Percentiles rank a stretch among this genome's conserved stretches.
These are phyloP conservation scores for Abrus precatorius DNA, from an alignment of 306 rosid species.

Conservation along the genomic window DNA sequence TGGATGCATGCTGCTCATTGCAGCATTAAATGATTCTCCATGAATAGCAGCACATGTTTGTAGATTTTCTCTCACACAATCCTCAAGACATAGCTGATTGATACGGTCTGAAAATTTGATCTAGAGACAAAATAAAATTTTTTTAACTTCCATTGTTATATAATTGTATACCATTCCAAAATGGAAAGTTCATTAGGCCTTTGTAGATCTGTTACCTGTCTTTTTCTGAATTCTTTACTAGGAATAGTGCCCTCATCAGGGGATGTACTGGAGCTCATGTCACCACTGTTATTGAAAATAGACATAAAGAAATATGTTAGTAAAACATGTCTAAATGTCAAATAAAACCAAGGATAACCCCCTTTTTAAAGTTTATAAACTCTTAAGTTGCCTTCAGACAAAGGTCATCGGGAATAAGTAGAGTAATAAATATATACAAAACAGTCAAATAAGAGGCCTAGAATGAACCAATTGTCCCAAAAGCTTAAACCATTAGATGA, in stretches of 20 bases:
- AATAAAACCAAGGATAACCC: constrained; percentile 27
- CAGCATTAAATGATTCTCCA: constrained; percentile 90
- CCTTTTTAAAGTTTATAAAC: constrained; percentile 14
- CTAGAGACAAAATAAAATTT: constrained; percentile 57
- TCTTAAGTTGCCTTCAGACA: constrained; percentile 19
- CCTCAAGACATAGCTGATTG: constrained; percentile 84
- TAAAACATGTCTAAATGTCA: constrained; percentile 26
- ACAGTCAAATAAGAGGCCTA: too few species aligned
- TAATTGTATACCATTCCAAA: constrained; percentile 28
- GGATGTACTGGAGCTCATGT: constrained; percentile 64
- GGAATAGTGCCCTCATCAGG: constrained; percentile 69
- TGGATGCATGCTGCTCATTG: constrained; percentile 90
- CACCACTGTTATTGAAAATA: constrained; percentile 68
- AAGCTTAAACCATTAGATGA: neutral
- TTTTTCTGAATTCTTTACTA: constrained; percentile 74
- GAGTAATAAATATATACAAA: too few species aligned
- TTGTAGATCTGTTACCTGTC: constrained; percentile 70
- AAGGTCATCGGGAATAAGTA: neutral
- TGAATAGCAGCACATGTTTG: constrained; percentile 90
- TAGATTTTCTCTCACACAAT: constrained; percentile 84
- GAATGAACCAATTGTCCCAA: too few species aligned
- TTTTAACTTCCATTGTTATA: constrained; percentile 29
- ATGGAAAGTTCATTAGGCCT: constrained; percentile 28
- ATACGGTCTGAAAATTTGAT: constrained; percentile 88
- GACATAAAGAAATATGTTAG: constrained; percentile 30